These are phyloP conservation scores for Colletotrichum sp. DNA, from an alignment of 2,329 filamentous ascomycete species.

Conservation along the genomic window DNA sequence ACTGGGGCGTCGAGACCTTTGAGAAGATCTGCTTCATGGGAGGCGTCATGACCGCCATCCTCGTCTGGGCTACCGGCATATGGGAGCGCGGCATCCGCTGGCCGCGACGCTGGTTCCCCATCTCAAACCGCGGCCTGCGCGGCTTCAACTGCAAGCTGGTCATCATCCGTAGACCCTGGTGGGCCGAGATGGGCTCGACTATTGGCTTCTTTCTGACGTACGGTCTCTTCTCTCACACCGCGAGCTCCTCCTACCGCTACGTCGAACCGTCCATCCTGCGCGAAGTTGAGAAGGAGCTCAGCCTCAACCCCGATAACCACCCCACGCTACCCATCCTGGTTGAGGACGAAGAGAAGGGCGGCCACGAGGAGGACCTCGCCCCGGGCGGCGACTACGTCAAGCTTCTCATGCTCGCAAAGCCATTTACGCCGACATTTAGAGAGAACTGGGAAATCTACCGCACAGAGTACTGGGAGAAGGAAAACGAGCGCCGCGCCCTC, in stretches of 20 bases:
- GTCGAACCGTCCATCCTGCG: conserved; percentile 70
- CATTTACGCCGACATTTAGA: conserved; percentile 91
- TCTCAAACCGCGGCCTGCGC: conserved; percentile 87
- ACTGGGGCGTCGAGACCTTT: conserved; percentile 91
- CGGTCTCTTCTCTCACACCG: conserved; percentile 70
- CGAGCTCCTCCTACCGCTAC: conserved; percentile 75
- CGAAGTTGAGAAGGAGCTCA: conserved; percentile 65
- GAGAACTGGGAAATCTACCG: conserved; percentile 98
- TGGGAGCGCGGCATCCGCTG: conserved; percentile 95
- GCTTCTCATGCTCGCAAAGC: conserved; percentile 87
- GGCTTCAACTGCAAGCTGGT: conserved; percentile 97
- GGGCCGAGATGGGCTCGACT: conserved; percentile 76
- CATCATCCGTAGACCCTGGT: conserved; percentile 82
- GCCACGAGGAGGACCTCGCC: conserved; percentile 88
- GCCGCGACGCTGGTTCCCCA: conserved; percentile 88
- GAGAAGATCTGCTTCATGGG: conserved; percentile 93
- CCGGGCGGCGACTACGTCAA: conserved; percentile 92
- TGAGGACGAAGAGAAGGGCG: conserved; percentile 66
- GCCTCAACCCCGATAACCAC: conserved; percentile 46
- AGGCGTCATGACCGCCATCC: conserved; percentile 82
- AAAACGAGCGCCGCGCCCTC: conserved; percentile 85
- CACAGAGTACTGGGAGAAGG: conserved; percentile 94
- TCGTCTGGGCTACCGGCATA: conserved; percentile 94
- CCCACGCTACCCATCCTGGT: conserved; percentile 46
- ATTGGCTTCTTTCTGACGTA: conserved; percentile 81